phyloP scores from a whole-genome alignment of 768 basidiomycete species.

The Termitomyces sp. region DNA sequence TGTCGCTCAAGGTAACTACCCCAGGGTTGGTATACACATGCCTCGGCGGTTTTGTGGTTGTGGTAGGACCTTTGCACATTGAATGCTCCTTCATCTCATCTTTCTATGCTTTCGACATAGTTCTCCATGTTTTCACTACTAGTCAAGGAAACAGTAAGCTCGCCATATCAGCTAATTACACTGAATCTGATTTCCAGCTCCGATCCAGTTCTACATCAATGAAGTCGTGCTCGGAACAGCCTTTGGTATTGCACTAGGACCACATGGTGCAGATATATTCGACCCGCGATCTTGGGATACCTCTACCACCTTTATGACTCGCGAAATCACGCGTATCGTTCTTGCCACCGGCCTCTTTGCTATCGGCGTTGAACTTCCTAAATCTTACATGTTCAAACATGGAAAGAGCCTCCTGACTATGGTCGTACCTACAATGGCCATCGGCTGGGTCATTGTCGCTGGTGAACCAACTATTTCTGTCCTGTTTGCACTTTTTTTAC shows the following conservation, averaged over 20 bases:
- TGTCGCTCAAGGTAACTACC: conserved; percentile 39
- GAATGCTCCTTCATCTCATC: background rate
- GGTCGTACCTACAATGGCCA: conserved; percentile 81
- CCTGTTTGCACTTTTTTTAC: background rate
- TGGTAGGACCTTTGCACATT: conserved; percentile 12
- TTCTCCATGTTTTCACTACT: conserved; percentile 82
- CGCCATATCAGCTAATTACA: background rate
- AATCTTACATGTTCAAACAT: conserved; percentile 77
- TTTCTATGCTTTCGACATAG: conserved; percentile 29
- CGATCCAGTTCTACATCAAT: conserved; percentile 69
- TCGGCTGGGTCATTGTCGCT: conserved; percentile 77
- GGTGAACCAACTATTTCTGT: conserved; percentile 28
- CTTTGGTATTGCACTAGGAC: conserved; percentile 63
- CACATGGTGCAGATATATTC: conserved; percentile 65
- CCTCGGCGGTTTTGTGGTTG: conserved; percentile 42
- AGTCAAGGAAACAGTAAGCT: conserved; percentile 69
- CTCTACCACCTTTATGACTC: conserved; percentile 47
- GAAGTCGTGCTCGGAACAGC: conserved; percentile 90
- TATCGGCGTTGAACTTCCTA: conserved; percentile 90
- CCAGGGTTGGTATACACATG: conserved; percentile 56
- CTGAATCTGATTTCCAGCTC: background rate
- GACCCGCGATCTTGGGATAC: conserved; percentile 71
- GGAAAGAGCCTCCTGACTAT: conserved; percentile 62
- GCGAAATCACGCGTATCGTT: conserved; percentile 40
- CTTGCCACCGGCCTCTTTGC: conserved; percentile 92